These are phyloP conservation scores for Herpetospermum pedunculosum DNA, from an alignment of 306 rosid genomes.

Conservation along the genomic window DNA sequence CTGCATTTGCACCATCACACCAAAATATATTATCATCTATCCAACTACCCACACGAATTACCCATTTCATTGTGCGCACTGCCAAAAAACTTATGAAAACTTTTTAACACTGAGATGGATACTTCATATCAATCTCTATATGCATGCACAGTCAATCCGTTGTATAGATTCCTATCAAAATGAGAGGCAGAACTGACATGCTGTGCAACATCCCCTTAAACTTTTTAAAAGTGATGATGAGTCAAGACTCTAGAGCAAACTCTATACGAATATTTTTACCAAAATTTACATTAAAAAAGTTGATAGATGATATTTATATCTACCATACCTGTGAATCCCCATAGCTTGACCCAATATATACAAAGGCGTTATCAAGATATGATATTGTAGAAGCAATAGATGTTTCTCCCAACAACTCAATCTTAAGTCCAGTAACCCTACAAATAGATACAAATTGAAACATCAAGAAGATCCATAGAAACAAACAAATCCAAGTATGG, in stretches of 20 bases:
- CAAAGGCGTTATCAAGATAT: conserved; percentile 89
- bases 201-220: neutral
- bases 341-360: conserved; percentile 82
- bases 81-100: neutral
- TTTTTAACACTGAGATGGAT: neutral
- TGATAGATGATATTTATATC: neutral
- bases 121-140: neutral
- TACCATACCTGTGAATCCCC: conserved; percentile 87
- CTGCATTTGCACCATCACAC: conserved; percentile 39
- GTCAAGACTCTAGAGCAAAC: neutral
- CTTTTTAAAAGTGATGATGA: neutral
- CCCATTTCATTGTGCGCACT: neutral
- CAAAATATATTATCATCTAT: neutral
- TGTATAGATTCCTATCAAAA: neutral
- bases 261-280: neutral
- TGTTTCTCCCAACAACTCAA: conserved; percentile 94
- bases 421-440: conserved; percentile 94
- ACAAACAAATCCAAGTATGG: neutral
- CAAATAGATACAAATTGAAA: conserved; percentile 14
- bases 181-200: neutral
- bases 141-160: neutral
- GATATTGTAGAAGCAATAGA: conserved; percentile 92
- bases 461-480: neutral
- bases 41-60: conserved; percentile 3
- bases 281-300: neutral